These are phyloP conservation scores for Rauvolfia tetraphylla DNA, from an alignment of 257 asterid species.

Conservation along the genomic window DNA sequence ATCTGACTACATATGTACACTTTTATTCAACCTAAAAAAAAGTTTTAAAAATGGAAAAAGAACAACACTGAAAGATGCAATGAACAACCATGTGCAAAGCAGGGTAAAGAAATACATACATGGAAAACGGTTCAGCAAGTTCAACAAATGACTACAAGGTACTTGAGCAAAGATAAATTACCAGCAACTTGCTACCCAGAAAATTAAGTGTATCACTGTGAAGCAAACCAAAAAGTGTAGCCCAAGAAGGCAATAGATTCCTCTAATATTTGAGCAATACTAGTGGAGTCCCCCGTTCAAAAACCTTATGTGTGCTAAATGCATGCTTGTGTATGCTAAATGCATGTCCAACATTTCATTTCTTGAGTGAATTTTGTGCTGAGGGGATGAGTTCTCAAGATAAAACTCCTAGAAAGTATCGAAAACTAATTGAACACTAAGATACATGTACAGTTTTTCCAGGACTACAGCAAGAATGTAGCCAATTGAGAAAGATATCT, in stretches of 20 bases:
- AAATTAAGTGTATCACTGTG: not conserved
- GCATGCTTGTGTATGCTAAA: not conserved
- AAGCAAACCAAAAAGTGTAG: not conserved
- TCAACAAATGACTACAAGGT: not conserved
- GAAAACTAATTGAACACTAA: too few relatives aligned
- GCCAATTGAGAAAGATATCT: not conserved
- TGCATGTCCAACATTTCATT: not conserved
- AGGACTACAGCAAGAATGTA: not conserved
- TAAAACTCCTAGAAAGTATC: too few relatives aligned
- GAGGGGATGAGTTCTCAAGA: not conserved
- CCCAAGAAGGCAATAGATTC: not conserved
- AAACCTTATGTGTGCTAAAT: too few relatives aligned
- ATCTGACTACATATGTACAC: too few relatives aligned
- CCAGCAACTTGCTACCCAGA: too few relatives aligned
- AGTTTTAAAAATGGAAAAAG: too few relatives aligned
- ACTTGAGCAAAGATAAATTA: too few relatives aligned
- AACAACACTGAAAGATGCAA: too few relatives aligned
- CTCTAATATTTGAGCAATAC: not conserved
- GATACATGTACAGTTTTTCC: not conserved
- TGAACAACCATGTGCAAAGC: too few relatives aligned
- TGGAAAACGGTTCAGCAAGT: not conserved
- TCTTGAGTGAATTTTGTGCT: not conserved
- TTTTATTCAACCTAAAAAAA: too few relatives aligned
- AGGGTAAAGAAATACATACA: too few relatives aligned
- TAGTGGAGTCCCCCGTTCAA: too few relatives aligned